Evolutionary conservation across 1,139 yeast genomes (phyloP), one percentile per base, ranked within the genome.

Genomic region (Scheffersomyces lignicola): DNA sequence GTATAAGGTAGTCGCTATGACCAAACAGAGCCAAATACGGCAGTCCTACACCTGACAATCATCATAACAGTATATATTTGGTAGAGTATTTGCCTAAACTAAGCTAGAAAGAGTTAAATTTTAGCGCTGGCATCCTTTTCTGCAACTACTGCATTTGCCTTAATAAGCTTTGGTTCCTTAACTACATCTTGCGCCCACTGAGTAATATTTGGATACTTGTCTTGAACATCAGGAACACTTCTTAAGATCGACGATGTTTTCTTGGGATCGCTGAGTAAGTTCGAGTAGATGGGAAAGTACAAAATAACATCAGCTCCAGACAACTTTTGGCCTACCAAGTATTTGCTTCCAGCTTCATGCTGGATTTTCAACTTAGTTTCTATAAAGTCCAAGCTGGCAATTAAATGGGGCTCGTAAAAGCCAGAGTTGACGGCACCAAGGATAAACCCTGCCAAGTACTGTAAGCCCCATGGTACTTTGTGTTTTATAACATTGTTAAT

Each of bases 291-390:
- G 1, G 74, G 73, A 51, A 60, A 68, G n/a, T 50, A 43, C 35
- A 67, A 56, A 17, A 64, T 56, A 25, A 68, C 53, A 42, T 68
- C 74, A 1, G 72, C 74, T 5, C 51, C 70, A 15, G 69, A 54
- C 37, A 68, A 52, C 36, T 56, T 55, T 34, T 50, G 44, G 12
- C 70, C 74, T 12, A 67, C 71, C 42, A 68, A 63, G 37, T 47
- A 65, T 3, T 54, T 51, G 9, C 48, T 44, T 2, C 52, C 48
- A 8, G 50, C 50, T 11, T 52, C 51, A 26, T 54, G 54, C 24
- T 62, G 56, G 17, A 47, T 42, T 30, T 54, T 54, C 36, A 67
- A 48, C 29, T 54, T 54, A 17, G 32, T 32, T 29, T 68, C 72
- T 45, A 68, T 56, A 38, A 47, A 65, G 18, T 51, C 41, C 36